Evolutionary conservation across 2,329 filamentous ascomycete species (phyloP).

Genomic region (Ophiostoma himal-ulmi): DNA sequence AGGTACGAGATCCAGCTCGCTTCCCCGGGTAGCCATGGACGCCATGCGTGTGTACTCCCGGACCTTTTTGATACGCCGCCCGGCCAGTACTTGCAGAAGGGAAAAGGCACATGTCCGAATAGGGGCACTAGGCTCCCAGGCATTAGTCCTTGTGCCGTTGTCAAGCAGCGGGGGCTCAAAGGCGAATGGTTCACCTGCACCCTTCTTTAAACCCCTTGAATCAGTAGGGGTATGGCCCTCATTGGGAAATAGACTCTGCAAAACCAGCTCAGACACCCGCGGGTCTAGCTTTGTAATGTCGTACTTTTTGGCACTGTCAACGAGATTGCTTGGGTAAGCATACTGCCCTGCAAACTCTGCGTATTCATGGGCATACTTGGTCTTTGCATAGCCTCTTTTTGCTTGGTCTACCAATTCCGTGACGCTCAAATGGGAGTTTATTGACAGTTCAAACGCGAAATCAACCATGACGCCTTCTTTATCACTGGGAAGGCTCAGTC

Average conservation of each 20-base stretch:
- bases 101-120: conserved; percentile 37
- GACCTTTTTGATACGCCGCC: conserved; percentile 26
- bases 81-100: conserved; percentile 29
- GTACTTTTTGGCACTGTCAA: not conserved
- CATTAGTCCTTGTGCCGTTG: conserved; percentile 34
- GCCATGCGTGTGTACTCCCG: conserved; percentile 39
- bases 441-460: conserved; percentile 34
- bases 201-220: not conserved
- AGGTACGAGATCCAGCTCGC: conserved; percentile 30
- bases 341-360: conserved; percentile 30
- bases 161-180: conserved; percentile 41
- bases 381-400: conserved; percentile 24
- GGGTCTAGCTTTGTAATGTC: conserved; percentile 30
- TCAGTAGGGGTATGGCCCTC: not conserved
- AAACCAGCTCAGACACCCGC: conserved; percentile 28
- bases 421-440: conserved; percentile 28
- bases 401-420: conserved; percentile 28
- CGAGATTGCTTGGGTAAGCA: not conserved
- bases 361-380: conserved; percentile 27
- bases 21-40: conserved; percentile 31
- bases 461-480: not conserved
- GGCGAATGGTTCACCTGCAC: conserved; percentile 33
- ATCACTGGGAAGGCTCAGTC: not conserved
- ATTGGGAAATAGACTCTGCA: conserved; percentile 25
- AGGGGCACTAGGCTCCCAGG: conserved; percentile 37